Evolutionary conservation across 1,284 basidiomycete species (phyloP).

Genomic region (Ceratobasidium sp.): DNA sequence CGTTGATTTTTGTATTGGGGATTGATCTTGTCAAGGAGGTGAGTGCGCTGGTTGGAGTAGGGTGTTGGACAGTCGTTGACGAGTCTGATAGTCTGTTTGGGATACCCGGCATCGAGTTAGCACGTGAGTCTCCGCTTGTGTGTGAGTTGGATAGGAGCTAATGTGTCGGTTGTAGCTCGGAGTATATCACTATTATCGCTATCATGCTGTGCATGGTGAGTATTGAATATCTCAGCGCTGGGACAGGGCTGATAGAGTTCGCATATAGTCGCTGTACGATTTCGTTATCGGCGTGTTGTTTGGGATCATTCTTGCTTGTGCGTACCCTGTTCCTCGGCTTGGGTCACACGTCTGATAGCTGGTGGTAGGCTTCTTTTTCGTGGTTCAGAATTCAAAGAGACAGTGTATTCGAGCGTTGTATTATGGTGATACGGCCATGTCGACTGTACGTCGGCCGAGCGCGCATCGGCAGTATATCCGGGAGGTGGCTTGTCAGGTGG

Average conservation of each 20-base stretch:
- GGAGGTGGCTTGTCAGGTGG: slow-evolving; percentile 66
- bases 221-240: not conserved
- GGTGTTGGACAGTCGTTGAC: not conserved
- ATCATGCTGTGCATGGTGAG: slow-evolving; percentile 91
- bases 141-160: slow-evolving; percentile 53
- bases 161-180: slow-evolving; percentile 58
- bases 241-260: slow-evolving; percentile 11
- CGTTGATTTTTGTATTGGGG: slow-evolving; percentile 94
- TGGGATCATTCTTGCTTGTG: slow-evolving; percentile 91
- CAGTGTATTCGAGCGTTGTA: slow-evolving; percentile 84
- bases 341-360: slow-evolving; percentile 39
- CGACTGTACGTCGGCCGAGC: slow-evolving; percentile 90
- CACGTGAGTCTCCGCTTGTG: slow-evolving; percentile 67
- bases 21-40: slow-evolving; percentile 91
- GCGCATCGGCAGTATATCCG: slow-evolving; percentile 90
- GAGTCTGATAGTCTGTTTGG: slow-evolving; percentile 83
- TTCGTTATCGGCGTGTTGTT: slow-evolving; percentile 95
- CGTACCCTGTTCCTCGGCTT: slow-evolving; percentile 50
- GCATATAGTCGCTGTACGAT: slow-evolving; percentile 67
- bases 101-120: slow-evolving; percentile 92
- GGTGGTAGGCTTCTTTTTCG: slow-evolving; percentile 88
- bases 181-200: slow-evolving; percentile 80
- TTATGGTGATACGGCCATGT: slow-evolving; percentile 83
- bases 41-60: not conserved
- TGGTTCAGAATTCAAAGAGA: slow-evolving; percentile 89